Conservation (phyloP, 768 basidiomycete genomes). For the Trametes villosa region DNA sequence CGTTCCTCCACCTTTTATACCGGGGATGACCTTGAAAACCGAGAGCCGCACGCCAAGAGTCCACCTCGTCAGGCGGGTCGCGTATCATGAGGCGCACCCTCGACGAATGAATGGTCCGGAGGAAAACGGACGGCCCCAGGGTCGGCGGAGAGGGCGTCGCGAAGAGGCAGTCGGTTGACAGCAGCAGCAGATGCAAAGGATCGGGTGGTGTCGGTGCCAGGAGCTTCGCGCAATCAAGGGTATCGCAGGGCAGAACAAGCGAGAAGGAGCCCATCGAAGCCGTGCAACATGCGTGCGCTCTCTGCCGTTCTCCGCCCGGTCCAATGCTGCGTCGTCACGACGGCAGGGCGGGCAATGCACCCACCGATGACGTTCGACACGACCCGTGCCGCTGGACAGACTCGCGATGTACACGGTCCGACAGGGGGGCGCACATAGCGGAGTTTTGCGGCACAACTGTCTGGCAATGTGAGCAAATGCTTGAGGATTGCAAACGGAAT, state of each 20-base stretch:
- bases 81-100: slow-evolving; percentile 6
- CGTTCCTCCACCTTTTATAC: slow-evolving; percentile 10
- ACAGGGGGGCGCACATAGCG: background rate
- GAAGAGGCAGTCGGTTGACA: slow-evolving; percentile 13
- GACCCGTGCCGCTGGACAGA: background rate
- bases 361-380: slow-evolving; percentile 2
- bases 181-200: background rate
- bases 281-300: background rate
- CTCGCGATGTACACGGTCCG: background rate
- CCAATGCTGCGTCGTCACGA: slow-evolving; percentile 7
- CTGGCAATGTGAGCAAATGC: background rate
- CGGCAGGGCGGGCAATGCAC: background rate
- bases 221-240: slow-evolving; percentile 3
- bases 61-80: slow-evolving; percentile 8
- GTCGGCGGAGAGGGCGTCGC: slow-evolving; percentile 8
- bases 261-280: slow-evolving; percentile 1
- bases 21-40: background rate
- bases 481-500: background rate
- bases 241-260: background rate
- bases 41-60: background rate
- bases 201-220: slow-evolving; percentile 7
- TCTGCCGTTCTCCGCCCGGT: background rate
- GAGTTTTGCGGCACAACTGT: background rate
- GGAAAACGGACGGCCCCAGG: slow-evolving; percentile 13
- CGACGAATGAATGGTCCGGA: slow-evolving; percentile 13